Conservation (phyloP, 2,329 filamentous ascomycete genomes). For the Scedosporium dehoogii region DNA sequence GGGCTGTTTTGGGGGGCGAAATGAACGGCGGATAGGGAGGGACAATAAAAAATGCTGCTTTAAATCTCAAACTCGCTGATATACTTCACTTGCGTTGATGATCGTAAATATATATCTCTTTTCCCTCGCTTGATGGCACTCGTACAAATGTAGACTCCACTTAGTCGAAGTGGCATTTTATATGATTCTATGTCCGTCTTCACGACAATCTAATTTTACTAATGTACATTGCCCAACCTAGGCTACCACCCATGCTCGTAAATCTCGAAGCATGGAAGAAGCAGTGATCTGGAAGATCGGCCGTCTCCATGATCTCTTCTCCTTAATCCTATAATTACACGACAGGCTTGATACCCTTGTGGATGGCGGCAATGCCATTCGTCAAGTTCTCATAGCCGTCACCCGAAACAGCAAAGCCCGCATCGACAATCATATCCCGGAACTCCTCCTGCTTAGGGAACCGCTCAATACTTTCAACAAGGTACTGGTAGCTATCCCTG, state of each 20-base stretch:
- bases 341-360: slow-evolving; percentile 84
- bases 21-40: not conserved
- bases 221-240: not conserved
- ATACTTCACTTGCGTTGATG: not conserved
- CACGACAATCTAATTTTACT: not conserved
- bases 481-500: slow-evolving; percentile 92
- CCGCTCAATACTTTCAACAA: slow-evolving; percentile 93
- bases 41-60: not conserved
- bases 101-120: not conserved
- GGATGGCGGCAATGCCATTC: slow-evolving; percentile 86
- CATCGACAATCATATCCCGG: slow-evolving; percentile 68
- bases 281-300: not conserved
- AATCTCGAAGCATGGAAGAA: not conserved
- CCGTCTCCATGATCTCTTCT: not conserved
- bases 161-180: not conserved
- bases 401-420: slow-evolving; percentile 77
- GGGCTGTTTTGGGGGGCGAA: not conserved
- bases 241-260: not conserved
- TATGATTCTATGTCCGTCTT: not conserved
- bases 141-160: not conserved
- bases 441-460: slow-evolving; percentile 86
- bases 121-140: no score
- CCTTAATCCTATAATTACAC: not conserved
- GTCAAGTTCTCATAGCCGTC: slow-evolving; percentile 84
- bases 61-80: not conserved